phyloP scores from a whole-genome alignment of 805 yeast genomes.

The Candida xiaguanensis region DNA sequence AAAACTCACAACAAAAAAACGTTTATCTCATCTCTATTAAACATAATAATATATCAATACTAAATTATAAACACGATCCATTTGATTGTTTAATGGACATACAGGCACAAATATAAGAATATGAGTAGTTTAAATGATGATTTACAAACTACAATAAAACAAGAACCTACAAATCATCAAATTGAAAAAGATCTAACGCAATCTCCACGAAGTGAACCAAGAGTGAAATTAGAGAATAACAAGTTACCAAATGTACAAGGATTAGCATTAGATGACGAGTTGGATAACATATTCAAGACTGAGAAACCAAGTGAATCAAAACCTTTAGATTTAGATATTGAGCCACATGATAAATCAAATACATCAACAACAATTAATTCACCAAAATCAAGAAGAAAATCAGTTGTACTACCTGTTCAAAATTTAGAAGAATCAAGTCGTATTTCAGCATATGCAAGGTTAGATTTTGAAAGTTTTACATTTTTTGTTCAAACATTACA shows the following conservation, averaged over 20 bases:
- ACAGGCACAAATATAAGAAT: neutral
- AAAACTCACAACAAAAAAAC: conserved; percentile 9
- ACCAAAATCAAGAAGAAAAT: neutral
- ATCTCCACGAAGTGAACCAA: conserved; percentile 4
- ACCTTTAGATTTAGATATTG: neutral
- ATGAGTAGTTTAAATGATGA: conserved; percentile 11
- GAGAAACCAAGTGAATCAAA: neutral
- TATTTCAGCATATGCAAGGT: conserved; percentile 63
- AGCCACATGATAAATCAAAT: neutral
- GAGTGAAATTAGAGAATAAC: conserved; percentile 1
- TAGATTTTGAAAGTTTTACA: conserved; percentile 89
- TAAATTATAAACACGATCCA: no score
- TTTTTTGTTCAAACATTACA: conserved; percentile 96
- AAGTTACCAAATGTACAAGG: neutral
- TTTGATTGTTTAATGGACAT: conserved; percentile 1
- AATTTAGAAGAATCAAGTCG: conserved; percentile 16
- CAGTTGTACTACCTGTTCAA: conserved; percentile 13
- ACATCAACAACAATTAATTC: neutral
- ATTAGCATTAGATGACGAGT: conserved; percentile 13
- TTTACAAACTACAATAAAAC: conserved; percentile 5
- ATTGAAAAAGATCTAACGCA: neutral
- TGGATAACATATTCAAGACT: conserved; percentile 11
- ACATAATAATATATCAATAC: no score
- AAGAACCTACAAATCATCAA: conserved; percentile 4
- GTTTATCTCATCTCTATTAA: conserved; percentile 9